These are phyloP conservation scores for Lactarius akahatsu DNA, from an alignment of 768 basidiomycete genomes.

Conservation along the genomic window DNA sequence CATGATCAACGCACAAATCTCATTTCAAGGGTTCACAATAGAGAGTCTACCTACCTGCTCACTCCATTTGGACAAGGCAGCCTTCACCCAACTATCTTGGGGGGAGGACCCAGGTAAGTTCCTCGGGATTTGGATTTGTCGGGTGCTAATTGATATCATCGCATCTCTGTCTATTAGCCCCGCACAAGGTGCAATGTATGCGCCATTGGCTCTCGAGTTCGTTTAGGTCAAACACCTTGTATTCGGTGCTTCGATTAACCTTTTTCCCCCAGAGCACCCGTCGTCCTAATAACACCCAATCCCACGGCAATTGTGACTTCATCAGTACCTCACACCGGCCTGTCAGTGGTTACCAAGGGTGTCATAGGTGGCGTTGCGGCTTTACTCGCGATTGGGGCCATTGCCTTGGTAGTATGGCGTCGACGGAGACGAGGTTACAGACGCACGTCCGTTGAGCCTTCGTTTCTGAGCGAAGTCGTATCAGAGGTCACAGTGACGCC, in stretches of 20 bases:
- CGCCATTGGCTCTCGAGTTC: not conserved
- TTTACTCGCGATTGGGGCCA: not conserved
- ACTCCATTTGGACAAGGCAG: too few species aligned
- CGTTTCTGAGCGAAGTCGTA: not conserved
- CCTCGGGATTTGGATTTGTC: not conserved
- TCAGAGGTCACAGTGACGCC: not conserved
- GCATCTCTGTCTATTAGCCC: not conserved
- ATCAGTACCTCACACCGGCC: not conserved
- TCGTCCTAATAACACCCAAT: not conserved
- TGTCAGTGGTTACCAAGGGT: not conserved
- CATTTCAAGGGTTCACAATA: conserved; percentile 12
- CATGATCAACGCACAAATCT: conserved; percentile 1
- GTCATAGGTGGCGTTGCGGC: not conserved
- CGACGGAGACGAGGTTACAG: not conserved
- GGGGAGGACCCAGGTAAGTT: not conserved
- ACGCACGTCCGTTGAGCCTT: not conserved
- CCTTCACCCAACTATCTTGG: too few species aligned
- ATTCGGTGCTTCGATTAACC: not conserved
- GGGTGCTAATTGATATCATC: not conserved
- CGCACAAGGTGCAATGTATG: not conserved
- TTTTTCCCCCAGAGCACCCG: not conserved
- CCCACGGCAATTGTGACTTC: not conserved
- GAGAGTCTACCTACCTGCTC: not conserved
- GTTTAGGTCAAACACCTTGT: not conserved
- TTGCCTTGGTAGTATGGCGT: not conserved